Evolutionary conservation across 345 rosid genomes (phyloP).

Genomic region (Erodium maritimum): DNA sequence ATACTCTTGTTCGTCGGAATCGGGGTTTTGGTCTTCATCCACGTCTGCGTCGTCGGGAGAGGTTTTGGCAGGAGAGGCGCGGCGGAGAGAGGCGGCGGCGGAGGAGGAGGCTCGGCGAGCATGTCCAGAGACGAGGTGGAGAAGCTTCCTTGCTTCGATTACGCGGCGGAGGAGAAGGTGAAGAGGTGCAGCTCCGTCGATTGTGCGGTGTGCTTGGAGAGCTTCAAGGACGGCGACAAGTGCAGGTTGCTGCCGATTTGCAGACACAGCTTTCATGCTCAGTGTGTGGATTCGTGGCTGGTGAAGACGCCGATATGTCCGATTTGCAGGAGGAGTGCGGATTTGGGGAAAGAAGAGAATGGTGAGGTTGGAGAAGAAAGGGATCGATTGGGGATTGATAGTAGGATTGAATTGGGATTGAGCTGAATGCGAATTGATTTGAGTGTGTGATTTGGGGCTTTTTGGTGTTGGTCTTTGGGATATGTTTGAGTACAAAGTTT

Average conservation of each 20-base stretch:
- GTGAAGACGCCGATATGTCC: constrained; percentile 46
- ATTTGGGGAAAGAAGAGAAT: constrained; percentile 10
- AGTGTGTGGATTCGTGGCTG: constrained; percentile 46
- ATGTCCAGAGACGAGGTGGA: constrained; percentile 39
- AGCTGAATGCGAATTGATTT: too few relatives aligned
- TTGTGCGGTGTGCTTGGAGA: constrained; percentile 54
- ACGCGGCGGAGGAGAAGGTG: constrained; percentile 21
- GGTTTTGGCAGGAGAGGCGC: constrained; percentile 1
- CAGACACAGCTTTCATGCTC: constrained; percentile 45
- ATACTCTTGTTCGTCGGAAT: constrained; percentile 24
- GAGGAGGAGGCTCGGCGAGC: constrained; percentile 6
- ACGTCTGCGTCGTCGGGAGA: constrained; percentile 24
- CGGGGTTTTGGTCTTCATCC: constrained; percentile 23
- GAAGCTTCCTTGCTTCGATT: constrained; percentile 46
- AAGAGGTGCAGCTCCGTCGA: constrained; percentile 17
- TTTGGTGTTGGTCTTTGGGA: too few relatives aligned
- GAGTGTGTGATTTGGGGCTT: too few relatives aligned
- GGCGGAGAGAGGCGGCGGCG: background rate
- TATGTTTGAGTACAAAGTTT: too few relatives aligned
- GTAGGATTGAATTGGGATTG: too few relatives aligned
- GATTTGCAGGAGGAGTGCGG: constrained; percentile 30
- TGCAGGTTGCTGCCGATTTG: constrained; percentile 43
- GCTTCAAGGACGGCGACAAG: constrained; percentile 39
- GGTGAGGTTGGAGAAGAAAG: constrained; percentile 10
- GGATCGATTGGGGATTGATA: too few relatives aligned